Percentiles rank a stretch among this genome's conserved stretches.
Conservation (phyloP, 768 basidiomycete genomes). For the Rhodosporidiobolus sp. region DNA sequence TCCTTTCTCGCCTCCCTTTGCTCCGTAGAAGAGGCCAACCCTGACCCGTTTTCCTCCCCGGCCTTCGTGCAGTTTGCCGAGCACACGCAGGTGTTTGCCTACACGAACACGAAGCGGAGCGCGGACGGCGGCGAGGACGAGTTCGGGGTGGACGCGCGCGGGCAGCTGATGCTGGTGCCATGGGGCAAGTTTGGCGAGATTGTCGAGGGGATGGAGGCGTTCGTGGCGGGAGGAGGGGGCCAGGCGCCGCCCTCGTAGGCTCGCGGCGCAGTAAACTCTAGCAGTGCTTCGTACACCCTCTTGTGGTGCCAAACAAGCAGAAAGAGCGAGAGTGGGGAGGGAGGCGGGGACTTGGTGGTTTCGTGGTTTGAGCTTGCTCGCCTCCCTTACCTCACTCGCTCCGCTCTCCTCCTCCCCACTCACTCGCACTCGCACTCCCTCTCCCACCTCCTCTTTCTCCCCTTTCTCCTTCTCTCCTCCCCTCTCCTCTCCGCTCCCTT, state of each 20-base stretch:
- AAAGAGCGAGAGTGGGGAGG: no score
- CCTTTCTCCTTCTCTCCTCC: constrained; percentile 23
- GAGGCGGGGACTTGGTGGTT: no score
- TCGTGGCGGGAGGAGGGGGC: background rate
- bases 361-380: background rate
- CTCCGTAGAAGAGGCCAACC: background rate
- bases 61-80: constrained; percentile 17
- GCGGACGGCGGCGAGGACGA: constrained; percentile 30
- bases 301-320: no score
- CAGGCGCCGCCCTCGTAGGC: background rate
- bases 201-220: constrained; percentile 36
- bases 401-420: background rate
- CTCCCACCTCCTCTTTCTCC: background rate
- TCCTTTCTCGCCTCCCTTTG: background rate
- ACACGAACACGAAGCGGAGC: constrained; percentile 9
- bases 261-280: no score
- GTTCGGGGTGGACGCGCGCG: constrained; percentile 43
- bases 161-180: constrained; percentile 42
- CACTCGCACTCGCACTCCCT: background rate
- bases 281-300: no score
- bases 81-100: constrained; percentile 31
- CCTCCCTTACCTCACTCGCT: background rate
- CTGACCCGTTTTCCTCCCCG: background rate
- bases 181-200: constrained; percentile 27
- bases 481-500: constrained; percentile 4